Conservation (phyloP, 2,329 filamentous ascomycete genomes). For the Pyricularia grisea region DNA sequence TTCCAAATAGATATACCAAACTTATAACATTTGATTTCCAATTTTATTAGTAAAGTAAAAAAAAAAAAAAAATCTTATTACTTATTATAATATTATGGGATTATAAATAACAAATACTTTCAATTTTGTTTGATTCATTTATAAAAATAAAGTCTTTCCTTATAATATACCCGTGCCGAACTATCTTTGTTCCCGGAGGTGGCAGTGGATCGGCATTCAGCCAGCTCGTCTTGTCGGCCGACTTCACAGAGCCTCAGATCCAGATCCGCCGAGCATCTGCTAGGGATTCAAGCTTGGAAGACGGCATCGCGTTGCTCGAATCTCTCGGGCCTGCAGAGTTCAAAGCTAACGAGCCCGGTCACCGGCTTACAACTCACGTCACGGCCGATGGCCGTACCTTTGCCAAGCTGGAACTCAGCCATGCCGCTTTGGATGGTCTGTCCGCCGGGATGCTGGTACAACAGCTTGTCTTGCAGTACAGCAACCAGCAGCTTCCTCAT, state of each 20-base stretch:
- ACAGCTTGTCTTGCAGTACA: neutral
- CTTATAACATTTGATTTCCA: too few species aligned
- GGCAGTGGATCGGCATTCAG: neutral
- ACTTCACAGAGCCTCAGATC: neutral
- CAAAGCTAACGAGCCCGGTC: neutral
- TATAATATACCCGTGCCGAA: too few species aligned
- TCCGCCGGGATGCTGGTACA: neutral
- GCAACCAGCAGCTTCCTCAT: neutral
- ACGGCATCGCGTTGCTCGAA: neutral
- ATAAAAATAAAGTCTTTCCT: too few species aligned
- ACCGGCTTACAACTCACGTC: constrained; percentile 4
- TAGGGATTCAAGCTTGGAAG: neutral
- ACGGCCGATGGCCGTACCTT: constrained; percentile 1
- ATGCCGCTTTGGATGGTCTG: constrained; percentile 21
- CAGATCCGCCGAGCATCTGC: neutral
- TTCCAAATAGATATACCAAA: too few species aligned
- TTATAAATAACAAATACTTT: too few species aligned
- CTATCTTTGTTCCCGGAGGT: constrained; percentile 16
- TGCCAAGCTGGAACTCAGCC: constrained; percentile 22
- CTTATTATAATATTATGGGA: too few species aligned
- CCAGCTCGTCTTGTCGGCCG: constrained; percentile 10
- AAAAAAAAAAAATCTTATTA: too few species aligned
- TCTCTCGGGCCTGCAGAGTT: neutral
- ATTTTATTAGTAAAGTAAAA: too few species aligned
- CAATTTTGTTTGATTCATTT: too few species aligned